Base-by-base conservation (phyloP, 75 land plant genomes). In the Pseudotsuga menziesii region DNA sequence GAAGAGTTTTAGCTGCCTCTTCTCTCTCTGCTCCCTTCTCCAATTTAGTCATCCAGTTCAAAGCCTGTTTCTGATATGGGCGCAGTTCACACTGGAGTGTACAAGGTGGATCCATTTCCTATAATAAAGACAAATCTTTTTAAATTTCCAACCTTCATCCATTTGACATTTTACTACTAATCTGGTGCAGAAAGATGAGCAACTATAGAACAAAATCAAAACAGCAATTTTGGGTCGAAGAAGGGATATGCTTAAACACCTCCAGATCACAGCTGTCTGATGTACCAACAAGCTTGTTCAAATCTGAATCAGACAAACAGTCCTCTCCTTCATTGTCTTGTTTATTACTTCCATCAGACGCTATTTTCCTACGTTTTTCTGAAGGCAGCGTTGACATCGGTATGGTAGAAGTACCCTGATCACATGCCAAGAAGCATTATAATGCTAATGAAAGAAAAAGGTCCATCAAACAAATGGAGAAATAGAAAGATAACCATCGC, bases 61-160 rank as follows among this genome's bases (percentile, higher is more conserved):
- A 89, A 32, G 94, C 97, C 79, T 95, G 94, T 71, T 95, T 95
- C 79, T 95, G 98, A 77, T 95, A 95, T 19, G 92, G 89, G 55
- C 83, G 79, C 44, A 95, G 79, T 27, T 83, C 81, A 80, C 94
- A 91, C 26, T 52, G 62, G 9, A 95, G 85, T 27, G 84, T 87
- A 11, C 39, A 16, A 14, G 98, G 88, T 7, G 93, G 90, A 14
- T 93, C 91, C 90, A 89, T 89, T 78, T 95, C 98, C 97, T 95
- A 63, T 32, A 77, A 8, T 0, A 44, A 48, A 48, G 41, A 4
- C 41, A 39, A 39, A 39, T 4, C 3, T 3, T 3, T 35, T 39
- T 39, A 39, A 39, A 5, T 36, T 35, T 69, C n/a, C 3, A 16
- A 3, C n/a, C 23, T 41, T 69, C 72, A 69, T 9, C 48, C 19